Evolutionary conservation across 2,329 filamentous ascomycete species (phyloP), one percentile per base, ranked within the genome.

Genomic region (Fusarium nematophilum): DNA sequence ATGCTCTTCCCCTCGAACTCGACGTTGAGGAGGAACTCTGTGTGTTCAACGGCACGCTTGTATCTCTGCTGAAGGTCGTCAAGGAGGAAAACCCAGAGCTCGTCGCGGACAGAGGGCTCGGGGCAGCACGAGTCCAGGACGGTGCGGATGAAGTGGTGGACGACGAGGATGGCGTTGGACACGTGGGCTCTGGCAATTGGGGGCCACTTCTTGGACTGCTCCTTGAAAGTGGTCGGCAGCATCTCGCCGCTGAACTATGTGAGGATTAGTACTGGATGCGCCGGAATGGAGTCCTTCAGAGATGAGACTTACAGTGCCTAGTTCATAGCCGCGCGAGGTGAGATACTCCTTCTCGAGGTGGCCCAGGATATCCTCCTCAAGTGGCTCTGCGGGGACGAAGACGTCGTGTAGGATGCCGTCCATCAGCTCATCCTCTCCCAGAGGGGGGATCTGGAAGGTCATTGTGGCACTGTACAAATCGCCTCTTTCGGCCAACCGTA

Each of bases 201-300:
- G 0, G 74, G 64, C 86, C 86, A 89, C 13, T 83, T 85, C 10
- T 64, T 57, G 0, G 85, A 79, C 52, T 89, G 85, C 27, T 80
- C 78, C 23, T 79, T 78, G 69, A 89, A 86, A 0, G 76, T 72
- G 0, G 67, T 73, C 0, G 76, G 70, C 0, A 87, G 66, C 11
- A 86, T 57, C 0, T 71, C 60, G 0, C 73, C 70, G 9, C 72
- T 68, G 30, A 79, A 79, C 76, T 52, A 2, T 4, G 9, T 14
- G 18, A 4, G 9, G 4, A 34, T 58, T 11, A 48, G 49, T 14
- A 21, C 8, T 9, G 10, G 9, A 6, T 27, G 6, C 2, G 6
- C 3, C 15, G 9, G 13, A 9, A 6, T 6, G n/a, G n/a, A n/a
- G n/a, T 15, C 3, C 4, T 7, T 10, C 5, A 49, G 9, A 29